Conservation (phyloP, 2,329 filamentous ascomycete genomes). For the Boeremia exigua region DNA sequence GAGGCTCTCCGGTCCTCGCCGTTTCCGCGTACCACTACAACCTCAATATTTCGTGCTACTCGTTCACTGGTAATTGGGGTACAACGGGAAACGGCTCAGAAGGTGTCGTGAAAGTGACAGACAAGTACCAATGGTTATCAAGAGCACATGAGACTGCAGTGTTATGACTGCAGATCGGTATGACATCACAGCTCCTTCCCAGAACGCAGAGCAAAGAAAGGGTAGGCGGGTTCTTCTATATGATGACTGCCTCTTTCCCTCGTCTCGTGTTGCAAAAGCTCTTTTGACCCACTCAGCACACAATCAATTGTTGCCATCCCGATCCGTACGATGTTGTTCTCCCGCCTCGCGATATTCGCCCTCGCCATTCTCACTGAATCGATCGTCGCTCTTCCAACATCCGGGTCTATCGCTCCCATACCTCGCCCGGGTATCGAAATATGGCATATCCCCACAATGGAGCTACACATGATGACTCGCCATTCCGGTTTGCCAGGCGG, state of each 20-base stretch:
- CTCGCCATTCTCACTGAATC: neutral
- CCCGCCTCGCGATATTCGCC: neutral
- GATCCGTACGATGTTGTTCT: neutral
- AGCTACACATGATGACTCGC: conserved; percentile 38
- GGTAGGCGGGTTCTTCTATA: neutral
- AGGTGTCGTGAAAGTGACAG: neutral
- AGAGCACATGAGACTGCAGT: neutral
- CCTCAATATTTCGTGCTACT: neutral
- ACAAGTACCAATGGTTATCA: neutral
- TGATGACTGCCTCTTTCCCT: neutral
- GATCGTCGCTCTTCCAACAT: neutral
- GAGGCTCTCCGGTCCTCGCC: neutral
- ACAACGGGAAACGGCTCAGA: neutral
- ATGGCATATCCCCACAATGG: conserved; percentile 30
- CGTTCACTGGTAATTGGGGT: neutral
- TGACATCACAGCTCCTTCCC: neutral
- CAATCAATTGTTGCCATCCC: neutral
- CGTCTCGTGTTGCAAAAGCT: neutral
- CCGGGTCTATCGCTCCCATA: neutral
- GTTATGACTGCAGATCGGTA: neutral
- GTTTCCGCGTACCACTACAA: neutral
- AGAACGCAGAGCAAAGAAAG: neutral
- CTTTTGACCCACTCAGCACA: neutral
- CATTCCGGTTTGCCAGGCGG: conserved; percentile 30
- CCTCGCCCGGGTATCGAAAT: conserved; percentile 5